These are phyloP conservation scores for Salix suchowensis DNA, from an alignment of 345 rosid genomes.

Conservation along the genomic window DNA sequence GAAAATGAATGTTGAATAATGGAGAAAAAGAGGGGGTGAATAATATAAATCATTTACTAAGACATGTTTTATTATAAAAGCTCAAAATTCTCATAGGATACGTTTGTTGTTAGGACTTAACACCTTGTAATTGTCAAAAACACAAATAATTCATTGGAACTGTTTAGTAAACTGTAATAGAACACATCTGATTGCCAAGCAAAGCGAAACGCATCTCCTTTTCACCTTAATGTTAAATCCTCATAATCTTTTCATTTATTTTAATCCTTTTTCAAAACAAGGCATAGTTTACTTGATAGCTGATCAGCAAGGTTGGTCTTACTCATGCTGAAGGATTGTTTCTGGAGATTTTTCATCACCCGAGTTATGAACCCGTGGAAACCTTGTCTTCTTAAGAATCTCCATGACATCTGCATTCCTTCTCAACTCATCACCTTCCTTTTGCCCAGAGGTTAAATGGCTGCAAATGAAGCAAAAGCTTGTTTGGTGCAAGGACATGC, in stretches of 20 bases:
- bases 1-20: background rate
- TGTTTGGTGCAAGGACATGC: constrained; percentile 90
- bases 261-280: background rate
- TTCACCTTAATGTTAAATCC: background rate
- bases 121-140: background rate
- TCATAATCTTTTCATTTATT: background rate
- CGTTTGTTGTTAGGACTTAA: background rate
- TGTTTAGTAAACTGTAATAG: background rate
- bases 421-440: constrained; percentile 87
- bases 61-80: background rate
- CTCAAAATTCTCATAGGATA: background rate
- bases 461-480: constrained; percentile 92
- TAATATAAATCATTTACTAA: background rate
- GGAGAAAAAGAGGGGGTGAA: background rate
- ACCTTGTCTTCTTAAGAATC: constrained; percentile 89
- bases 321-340: constrained; percentile 94
- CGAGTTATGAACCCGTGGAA: constrained; percentile 62
- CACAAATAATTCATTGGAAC: background rate
- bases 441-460: constrained; percentile 95
- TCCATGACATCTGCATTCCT: constrained; percentile 96
- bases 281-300: background rate
- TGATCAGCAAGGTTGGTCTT: constrained; percentile 31
- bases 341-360: constrained; percentile 78
- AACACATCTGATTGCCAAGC: background rate
- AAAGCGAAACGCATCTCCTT: background rate